Conservation (phyloP, 2,329 filamentous ascomycete species). For the Tricladium varicosporioides region DNA sequence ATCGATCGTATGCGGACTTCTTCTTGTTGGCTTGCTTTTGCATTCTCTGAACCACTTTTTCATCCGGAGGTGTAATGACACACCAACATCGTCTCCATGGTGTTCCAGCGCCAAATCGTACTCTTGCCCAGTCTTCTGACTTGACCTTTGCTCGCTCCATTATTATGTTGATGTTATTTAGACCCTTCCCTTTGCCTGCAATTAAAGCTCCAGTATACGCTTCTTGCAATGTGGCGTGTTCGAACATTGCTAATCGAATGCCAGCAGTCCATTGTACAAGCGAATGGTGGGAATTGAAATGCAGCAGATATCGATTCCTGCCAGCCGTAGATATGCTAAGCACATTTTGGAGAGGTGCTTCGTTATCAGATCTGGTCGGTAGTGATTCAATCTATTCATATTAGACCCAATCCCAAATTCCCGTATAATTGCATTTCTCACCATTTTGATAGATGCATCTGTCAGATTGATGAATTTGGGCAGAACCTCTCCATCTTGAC, state of each 20-base stretch:
- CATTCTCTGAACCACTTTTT: constrained; percentile 83
- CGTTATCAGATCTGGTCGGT: constrained; percentile 73
- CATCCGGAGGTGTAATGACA: constrained; percentile 86
- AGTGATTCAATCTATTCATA: constrained; percentile 74
- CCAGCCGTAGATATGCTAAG: constrained; percentile 94
- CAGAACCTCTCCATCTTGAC: constrained; percentile 78
- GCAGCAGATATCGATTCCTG: constrained; percentile 89
- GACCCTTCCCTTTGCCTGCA: constrained; percentile 82
- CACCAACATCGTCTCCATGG: constrained; percentile 98
- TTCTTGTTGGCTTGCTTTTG: constrained; percentile 82
- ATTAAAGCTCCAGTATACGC: constrained; percentile 95
- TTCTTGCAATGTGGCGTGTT: constrained; percentile 89
- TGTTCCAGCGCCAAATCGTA: constrained; percentile 92
- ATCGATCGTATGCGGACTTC: constrained; percentile 78
- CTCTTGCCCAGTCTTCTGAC: constrained; percentile 90
- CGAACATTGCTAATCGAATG: constrained; percentile 90
- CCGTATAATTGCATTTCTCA: constrained; percentile 41
- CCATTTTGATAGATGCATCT: constrained; percentile 98
- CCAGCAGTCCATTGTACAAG: constrained; percentile 94
- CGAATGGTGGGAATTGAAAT: constrained; percentile 93
- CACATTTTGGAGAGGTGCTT: constrained; percentile 87
- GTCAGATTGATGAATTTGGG: constrained; percentile 96
- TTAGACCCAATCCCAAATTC: constrained; percentile 20
- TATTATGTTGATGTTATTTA: constrained; percentile 89
- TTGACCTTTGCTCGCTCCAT: constrained; percentile 77